A percentile compares a stretch with the other conserved stretches of the same genome.
Conservation (phyloP, 257 asterid genomes). For the Paraleonurus japonicus region DNA sequence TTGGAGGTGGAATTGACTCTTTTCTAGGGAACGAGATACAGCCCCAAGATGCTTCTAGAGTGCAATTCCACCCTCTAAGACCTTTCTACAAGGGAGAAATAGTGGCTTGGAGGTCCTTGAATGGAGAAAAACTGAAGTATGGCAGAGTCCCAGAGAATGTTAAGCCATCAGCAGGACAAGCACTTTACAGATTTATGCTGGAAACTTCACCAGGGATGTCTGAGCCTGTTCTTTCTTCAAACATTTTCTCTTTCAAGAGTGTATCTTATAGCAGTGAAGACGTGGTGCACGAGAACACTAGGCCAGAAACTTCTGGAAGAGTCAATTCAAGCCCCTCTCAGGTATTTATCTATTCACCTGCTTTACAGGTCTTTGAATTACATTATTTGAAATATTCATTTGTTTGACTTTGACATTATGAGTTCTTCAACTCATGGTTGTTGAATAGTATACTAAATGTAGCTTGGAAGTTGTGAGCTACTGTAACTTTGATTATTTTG, state of each 20-base stretch:
- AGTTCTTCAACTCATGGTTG: background rate
- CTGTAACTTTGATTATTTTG: conserved; percentile 11
- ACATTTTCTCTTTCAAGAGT: conserved; percentile 84
- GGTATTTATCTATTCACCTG: conserved; percentile 44
- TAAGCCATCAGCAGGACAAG: conserved; percentile 89
- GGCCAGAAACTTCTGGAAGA: conserved; percentile 48
- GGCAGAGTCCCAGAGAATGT: conserved; percentile 87
- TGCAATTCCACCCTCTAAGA: conserved; percentile 91
- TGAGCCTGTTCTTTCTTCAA: conserved; percentile 68
- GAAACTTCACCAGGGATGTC: conserved; percentile 64
- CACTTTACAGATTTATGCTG: conserved; percentile 72
- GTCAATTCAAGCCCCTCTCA: conserved; percentile 46
- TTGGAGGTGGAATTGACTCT: conserved; percentile 48
- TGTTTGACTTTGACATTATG: conserved; percentile 15
- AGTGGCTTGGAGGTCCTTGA: conserved; percentile 89
- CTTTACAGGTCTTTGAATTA: conserved; percentile 1
- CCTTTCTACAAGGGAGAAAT: conserved; percentile 91
- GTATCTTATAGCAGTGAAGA: conserved; percentile 51
- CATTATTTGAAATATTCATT: background rate
- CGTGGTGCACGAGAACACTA: conserved; percentile 30
- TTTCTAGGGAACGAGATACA: conserved; percentile 71
- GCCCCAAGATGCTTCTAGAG: conserved; percentile 85
- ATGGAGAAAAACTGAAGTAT: conserved; percentile 82
- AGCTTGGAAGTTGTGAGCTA: conserved; percentile 16
- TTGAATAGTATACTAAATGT: background rate